These are phyloP conservation scores for Nematocida ausubeli DNA, from an alignment of 371 early-diverging fungal genomes.

Conservation along the genomic window DNA sequence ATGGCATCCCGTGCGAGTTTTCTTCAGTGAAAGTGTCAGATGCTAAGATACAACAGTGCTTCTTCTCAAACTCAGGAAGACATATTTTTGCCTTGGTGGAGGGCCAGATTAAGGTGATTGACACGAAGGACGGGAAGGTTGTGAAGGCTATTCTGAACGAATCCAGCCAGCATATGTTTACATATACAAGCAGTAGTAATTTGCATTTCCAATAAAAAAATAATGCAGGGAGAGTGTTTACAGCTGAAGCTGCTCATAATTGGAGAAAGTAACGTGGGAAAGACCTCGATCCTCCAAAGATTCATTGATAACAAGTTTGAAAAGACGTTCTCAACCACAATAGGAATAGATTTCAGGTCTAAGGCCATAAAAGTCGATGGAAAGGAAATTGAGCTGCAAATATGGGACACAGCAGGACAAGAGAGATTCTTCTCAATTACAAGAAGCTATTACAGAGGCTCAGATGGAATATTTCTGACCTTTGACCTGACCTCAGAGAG, in stretches of 20 bases:
- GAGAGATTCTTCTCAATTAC: slow-evolving; percentile 93
- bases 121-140: slow-evolving; percentile 30
- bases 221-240: slow-evolving; percentile 35
- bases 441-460: slow-evolving; percentile 94
- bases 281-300: slow-evolving; percentile 69
- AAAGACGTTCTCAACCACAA: slow-evolving; percentile 60
- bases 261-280: slow-evolving; percentile 72
- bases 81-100: slow-evolving; percentile 8
- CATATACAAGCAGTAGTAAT: slow-evolving; percentile 48
- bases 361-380: slow-evolving; percentile 77
- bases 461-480: slow-evolving; percentile 94
- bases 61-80: slow-evolving; percentile 14
- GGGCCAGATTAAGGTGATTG: not conserved
- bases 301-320: slow-evolving; percentile 63
- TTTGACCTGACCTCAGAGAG: slow-evolving; percentile 88
- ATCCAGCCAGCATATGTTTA: not conserved
- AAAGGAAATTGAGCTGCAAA: slow-evolving; percentile 79
- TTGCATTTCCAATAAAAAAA: slow-evolving; percentile 53
- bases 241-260: slow-evolving; percentile 68
- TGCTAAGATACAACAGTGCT: not conserved
- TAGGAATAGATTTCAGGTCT: slow-evolving; percentile 65
- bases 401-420: slow-evolving; percentile 92
- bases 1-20: slow-evolving; percentile 15
- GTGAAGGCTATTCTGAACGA: not conserved
- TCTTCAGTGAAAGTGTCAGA: not conserved